These are phyloP conservation scores for Puccinia coronata DNA, from an alignment of 1,284 basidiomycete genomes.

Conservation along the genomic window DNA sequence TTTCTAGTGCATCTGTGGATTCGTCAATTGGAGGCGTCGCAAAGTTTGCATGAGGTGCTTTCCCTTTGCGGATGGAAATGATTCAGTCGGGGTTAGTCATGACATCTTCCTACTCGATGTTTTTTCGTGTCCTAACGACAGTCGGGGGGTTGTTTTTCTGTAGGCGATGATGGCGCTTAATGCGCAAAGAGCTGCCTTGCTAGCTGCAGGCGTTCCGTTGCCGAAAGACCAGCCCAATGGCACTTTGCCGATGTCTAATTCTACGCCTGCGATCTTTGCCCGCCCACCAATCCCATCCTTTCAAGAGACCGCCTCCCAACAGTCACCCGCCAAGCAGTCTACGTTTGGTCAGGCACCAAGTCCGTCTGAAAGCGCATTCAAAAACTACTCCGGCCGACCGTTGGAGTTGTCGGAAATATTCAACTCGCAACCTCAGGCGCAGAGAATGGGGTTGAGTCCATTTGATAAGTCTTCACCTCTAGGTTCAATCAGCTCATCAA, in stretches of 20 bases:
- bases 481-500: background rate
- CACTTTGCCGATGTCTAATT: background rate
- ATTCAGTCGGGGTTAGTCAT: constrained; percentile 40
- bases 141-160: too few relatives aligned
- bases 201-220: constrained; percentile 30
- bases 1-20: constrained; percentile 42
- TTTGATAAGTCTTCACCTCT: constrained; percentile 24
- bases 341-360: background rate
- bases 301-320: constrained; percentile 8
- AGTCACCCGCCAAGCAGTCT: background rate
- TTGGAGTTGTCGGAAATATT: background rate
- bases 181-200: constrained; percentile 37
- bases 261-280: background rate
- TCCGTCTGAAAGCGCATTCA: background rate
- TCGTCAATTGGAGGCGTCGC: constrained; percentile 45
- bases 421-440: constrained; percentile 14
- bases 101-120: background rate
- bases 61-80: constrained; percentile 46
- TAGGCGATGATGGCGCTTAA: constrained; percentile 45
- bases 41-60: constrained; percentile 49
- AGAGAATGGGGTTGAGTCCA: constrained; percentile 10
- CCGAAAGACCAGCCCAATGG: constrained; percentile 14
- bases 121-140: background rate
- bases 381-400: background rate
- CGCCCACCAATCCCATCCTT: background rate